These are phyloP conservation scores for Phialemonium atrogriseum DNA, from an alignment of 2,329 filamentous ascomycete genomes.

Conservation along the genomic window DNA sequence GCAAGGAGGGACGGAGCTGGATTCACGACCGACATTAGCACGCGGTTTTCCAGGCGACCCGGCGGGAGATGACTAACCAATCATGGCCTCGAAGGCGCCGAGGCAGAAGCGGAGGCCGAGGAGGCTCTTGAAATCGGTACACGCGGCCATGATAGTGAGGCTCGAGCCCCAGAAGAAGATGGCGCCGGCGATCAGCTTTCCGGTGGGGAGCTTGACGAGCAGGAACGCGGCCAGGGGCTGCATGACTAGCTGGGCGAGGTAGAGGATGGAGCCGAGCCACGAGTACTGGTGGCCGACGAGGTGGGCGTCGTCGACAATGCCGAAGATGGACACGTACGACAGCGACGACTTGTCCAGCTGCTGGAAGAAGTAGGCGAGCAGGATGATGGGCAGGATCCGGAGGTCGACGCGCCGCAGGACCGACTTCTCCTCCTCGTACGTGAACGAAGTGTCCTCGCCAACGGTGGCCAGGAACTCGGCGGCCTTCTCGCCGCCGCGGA, in stretches of 20 bases:
- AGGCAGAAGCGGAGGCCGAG: slow-evolving; percentile 34
- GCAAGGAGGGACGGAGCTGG: slow-evolving; percentile 43
- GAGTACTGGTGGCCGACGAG: slow-evolving; percentile 41
- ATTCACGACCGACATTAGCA: too few species aligned
- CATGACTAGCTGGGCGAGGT: slow-evolving; percentile 50
- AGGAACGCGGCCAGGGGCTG: slow-evolving; percentile 45
- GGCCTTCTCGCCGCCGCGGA: slow-evolving; percentile 28
- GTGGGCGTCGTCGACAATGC: slow-evolving; percentile 35
- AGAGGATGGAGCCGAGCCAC: slow-evolving; percentile 54
- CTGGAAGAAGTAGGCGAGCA: slow-evolving; percentile 50
- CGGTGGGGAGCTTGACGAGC: slow-evolving; percentile 44
- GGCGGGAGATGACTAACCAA: slow-evolving; percentile 9
- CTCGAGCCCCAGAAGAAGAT: slow-evolving; percentile 45
- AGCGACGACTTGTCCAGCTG: slow-evolving; percentile 43
- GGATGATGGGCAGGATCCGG: slow-evolving; percentile 40
- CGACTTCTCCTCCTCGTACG: slow-evolving; percentile 38
- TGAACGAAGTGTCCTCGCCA: slow-evolving; percentile 29
- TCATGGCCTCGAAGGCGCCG: slow-evolving; percentile 26
- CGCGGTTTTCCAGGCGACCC: too few species aligned
- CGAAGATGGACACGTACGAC: slow-evolving; percentile 34
- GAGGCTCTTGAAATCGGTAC: slow-evolving; percentile 36
- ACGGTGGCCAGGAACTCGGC: slow-evolving; percentile 34
- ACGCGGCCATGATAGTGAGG: slow-evolving; percentile 41
- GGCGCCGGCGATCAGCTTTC: slow-evolving; percentile 42
- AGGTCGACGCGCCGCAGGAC: slow-evolving; percentile 39